phyloP scores from a whole-genome alignment of 192 early-diverging fungal species.

The Backusella morwellensis region DNA sequence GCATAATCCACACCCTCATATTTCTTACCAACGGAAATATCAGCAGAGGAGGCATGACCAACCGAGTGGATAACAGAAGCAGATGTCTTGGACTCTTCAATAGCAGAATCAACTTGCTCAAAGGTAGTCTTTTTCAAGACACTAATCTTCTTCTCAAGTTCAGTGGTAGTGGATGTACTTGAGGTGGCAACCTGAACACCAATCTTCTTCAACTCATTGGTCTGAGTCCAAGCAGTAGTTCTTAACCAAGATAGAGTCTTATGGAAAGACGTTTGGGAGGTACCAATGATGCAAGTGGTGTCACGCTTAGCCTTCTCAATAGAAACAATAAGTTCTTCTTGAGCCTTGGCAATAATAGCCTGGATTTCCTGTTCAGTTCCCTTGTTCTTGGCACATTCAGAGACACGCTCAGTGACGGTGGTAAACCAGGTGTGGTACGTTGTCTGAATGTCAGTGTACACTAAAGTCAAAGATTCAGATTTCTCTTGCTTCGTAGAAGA shows the following conservation, averaged over 20 bases:
- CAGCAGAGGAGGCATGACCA: not conserved
- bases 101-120: not conserved
- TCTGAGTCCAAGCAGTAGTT: not conserved
- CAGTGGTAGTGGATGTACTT: not conserved
- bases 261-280: slow-evolving; percentile 4
- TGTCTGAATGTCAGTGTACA: slow-evolving; percentile 1
- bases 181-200: not conserved
- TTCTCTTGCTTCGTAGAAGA: slow-evolving; percentile 5
- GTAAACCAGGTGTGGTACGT: slow-evolving; percentile 6
- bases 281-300: not conserved
- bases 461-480: not conserved
- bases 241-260: slow-evolving; percentile 12
- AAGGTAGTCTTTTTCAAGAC: not conserved
- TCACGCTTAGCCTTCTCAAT: slow-evolving; percentile 11
- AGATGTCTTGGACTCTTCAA: slow-evolving; percentile 6
- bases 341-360: not conserved
- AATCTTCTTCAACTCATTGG: slow-evolving; percentile 12
- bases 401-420: not conserved
- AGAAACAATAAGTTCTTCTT: not conserved
- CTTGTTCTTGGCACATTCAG: slow-evolving; percentile 12
- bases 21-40: slow-evolving; percentile 3
- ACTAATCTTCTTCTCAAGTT: not conserved
- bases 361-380: not conserved
- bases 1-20: slow-evolving; percentile 7
- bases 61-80: slow-evolving; percentile 4